Percentiles rank a stretch among this genome's conserved stretches.
These are phyloP conservation scores for Metschnikowia cerradonensis DNA, from an alignment of 805 yeast genomes.

Conservation along the genomic window DNA sequence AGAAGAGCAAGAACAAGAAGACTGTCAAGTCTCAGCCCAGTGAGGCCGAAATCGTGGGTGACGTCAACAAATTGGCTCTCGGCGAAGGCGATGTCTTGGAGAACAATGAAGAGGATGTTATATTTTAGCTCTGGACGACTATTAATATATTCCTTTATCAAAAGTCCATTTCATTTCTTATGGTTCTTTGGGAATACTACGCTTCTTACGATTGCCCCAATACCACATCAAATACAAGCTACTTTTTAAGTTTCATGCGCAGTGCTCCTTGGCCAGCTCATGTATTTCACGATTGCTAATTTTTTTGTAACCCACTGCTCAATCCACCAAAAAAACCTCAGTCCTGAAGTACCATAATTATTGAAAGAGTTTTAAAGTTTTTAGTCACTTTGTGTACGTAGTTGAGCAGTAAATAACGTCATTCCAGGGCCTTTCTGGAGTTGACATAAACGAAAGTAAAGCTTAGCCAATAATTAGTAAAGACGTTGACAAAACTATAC, in stretches of 20 bases:
- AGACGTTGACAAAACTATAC: too few relatives aligned
- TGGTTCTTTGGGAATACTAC: background rate
- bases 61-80: conserved; percentile 26
- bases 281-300: background rate
- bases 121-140: conserved; percentile 23
- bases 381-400: background rate
- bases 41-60: conserved; percentile 22
- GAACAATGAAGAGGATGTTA: conserved; percentile 45
- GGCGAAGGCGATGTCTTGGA: conserved; percentile 29
- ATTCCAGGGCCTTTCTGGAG: too few relatives aligned
- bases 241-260: background rate
- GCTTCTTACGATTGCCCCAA: background rate
- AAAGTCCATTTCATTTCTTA: background rate
- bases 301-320: background rate
- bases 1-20: conserved; percentile 16
- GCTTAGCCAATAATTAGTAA: too few relatives aligned
- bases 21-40: conserved; percentile 9
- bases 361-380: too few relatives aligned
- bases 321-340: background rate
- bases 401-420: too few relatives aligned
- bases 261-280: background rate
- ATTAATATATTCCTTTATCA: background rate
- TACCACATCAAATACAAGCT: background rate
- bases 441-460: too few relatives aligned
- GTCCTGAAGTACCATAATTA: too few relatives aligned